A percentile compares a stretch with the other conserved stretches of the same genome.
These are phyloP conservation scores for Pezicula radicicola DNA, from an alignment of 2,329 filamentous ascomycete species.

Conservation along the genomic window DNA sequence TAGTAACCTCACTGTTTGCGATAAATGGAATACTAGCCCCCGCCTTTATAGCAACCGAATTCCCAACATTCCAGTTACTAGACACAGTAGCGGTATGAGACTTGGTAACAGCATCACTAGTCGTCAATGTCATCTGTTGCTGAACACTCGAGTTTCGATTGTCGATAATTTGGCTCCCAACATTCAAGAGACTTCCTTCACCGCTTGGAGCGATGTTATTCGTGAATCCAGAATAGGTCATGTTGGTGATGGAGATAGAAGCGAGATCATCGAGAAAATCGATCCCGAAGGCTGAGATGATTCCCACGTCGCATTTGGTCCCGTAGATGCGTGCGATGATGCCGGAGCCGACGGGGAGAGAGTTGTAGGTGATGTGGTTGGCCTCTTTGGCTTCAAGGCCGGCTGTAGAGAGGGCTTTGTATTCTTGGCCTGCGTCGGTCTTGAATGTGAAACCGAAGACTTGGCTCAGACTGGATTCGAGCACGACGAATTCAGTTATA, in stretches of 20 bases:
- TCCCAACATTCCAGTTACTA: background rate
- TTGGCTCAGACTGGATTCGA: background rate
- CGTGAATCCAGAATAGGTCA: background rate
- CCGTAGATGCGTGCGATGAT: background rate
- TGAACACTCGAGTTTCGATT: background rate
- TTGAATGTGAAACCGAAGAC: background rate
- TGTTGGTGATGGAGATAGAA: background rate
- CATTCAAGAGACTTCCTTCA: background rate
- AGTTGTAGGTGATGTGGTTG: background rate
- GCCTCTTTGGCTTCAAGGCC: background rate
- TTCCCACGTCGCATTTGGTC: background rate
- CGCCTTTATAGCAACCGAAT: background rate
- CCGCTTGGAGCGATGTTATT: background rate
- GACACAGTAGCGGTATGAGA: background rate
- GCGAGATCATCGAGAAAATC: background rate
- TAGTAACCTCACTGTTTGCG: background rate
- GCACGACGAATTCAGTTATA: background rate
- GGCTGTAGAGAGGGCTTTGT: background rate
- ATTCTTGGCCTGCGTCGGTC: background rate
- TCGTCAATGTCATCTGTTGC: background rate
- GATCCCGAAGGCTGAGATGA: background rate
- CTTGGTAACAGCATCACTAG: background rate
- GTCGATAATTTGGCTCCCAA: background rate
- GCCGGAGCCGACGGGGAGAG: background rate
- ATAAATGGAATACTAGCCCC: background rate